Conservation (phyloP, 1,284 basidiomycete species). For the Sporisorium reilianum region DNA sequence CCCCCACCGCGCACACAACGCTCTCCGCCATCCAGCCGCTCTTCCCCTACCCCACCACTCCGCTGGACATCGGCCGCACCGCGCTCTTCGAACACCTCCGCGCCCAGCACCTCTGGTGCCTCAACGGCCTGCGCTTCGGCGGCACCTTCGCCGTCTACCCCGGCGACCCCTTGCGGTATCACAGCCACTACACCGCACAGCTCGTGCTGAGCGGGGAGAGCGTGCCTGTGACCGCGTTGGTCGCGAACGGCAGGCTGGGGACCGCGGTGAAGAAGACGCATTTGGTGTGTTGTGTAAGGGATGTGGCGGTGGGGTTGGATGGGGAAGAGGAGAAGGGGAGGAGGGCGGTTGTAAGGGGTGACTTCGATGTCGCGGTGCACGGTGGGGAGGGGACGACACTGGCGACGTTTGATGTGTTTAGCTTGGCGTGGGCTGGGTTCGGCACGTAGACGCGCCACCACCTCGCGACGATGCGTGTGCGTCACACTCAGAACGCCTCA, state of each 20-base stretch:
- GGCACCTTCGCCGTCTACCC: conserved; percentile 97
- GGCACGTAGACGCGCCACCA: conserved; percentile 49
- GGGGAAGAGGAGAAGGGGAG: neutral
- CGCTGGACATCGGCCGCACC: conserved; percentile 79
- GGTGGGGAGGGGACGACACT: conserved; percentile 17
- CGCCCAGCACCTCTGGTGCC: conserved; percentile 70
- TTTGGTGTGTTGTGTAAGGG: conserved; percentile 77
- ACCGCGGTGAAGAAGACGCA: conserved; percentile 98
- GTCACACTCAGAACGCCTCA: too few relatives aligned
- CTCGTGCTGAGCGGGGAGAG: conserved; percentile 18
- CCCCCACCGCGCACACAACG: conserved; percentile 71
- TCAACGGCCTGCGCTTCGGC: conserved; percentile 91
- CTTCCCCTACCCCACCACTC: conserved; percentile 80
- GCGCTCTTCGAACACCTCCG: conserved; percentile 81
- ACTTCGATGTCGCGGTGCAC: conserved; percentile 12
- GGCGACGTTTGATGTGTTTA: conserved; percentile 58
- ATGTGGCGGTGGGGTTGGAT: conserved; percentile 4
- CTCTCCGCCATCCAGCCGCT: conserved; percentile 76
- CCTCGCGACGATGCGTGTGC: too few relatives aligned
- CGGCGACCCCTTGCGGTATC: conserved; percentile 94
- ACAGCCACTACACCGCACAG: conserved; percentile 89
- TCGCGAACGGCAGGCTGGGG: conserved; percentile 92
- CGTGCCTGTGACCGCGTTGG: conserved; percentile 73
- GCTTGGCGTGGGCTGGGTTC: conserved; percentile 68
- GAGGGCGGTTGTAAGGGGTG: neutral